Conservation (phyloP, 2,329 filamentous ascomycete genomes). For the Atkinsonella hypoxylon region DNA sequence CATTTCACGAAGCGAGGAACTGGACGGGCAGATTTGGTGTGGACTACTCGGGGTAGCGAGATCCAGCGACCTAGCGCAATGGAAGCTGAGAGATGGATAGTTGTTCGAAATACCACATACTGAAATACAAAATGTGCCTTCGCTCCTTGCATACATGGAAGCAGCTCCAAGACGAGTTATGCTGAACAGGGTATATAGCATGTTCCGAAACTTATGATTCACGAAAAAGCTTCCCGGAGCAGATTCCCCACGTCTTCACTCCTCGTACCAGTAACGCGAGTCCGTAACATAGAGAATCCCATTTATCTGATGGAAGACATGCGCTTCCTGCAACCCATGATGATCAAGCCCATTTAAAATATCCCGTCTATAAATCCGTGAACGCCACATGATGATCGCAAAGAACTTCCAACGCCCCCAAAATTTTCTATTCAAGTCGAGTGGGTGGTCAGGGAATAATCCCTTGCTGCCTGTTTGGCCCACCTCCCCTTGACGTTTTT, state of each 20-base stretch:
- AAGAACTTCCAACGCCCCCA: background rate
- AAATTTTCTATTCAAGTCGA: background rate
- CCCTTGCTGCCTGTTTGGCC: conserved; percentile 12
- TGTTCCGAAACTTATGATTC: background rate
- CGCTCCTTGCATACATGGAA: background rate
- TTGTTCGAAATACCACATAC: no score
- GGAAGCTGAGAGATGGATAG: no score
- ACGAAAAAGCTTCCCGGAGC: background rate
- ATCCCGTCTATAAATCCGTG: background rate
- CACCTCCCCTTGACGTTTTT: conserved; percentile 15
- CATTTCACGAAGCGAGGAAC: no score
- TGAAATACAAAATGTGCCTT: no score
- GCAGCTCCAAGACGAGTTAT: background rate
- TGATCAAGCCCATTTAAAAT: background rate
- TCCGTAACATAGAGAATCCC: background rate
- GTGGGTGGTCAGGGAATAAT: conserved; percentile 41
- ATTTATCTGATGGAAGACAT: background rate
- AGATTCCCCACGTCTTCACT: background rate
- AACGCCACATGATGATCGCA: background rate
- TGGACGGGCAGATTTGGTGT: no score
- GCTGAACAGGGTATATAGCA: background rate
- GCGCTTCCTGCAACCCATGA: background rate
- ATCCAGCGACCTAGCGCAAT: no score
- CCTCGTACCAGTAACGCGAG: background rate
- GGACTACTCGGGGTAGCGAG: no score